These are phyloP conservation scores for Marchantia paleacea DNA, from an alignment of 225 moss, liverwort and hornwort genomes.

Conservation along the genomic window DNA sequence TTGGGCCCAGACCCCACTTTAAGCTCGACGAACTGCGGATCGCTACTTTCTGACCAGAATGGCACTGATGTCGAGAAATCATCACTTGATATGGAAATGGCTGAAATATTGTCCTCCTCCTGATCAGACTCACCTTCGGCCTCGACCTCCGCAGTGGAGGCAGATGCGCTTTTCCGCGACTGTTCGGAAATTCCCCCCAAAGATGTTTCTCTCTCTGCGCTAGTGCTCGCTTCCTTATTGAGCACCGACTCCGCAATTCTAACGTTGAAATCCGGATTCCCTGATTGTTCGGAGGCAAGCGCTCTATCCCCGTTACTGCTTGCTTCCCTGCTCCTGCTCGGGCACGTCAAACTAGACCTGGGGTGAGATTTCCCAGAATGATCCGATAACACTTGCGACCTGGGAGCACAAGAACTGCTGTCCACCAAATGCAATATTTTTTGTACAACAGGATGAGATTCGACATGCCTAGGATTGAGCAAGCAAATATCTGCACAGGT, in stretches of 20 bases:
- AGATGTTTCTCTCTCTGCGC: not conserved
- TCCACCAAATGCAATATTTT: not conserved
- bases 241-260: not conserved
- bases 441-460: not conserved
- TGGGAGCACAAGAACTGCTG: not conserved
- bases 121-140: no score
- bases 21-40: not conserved
- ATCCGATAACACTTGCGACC: no score
- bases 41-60: not conserved
- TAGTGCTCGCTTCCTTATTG: not conserved
- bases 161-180: not conserved
- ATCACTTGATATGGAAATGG: not conserved
- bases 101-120: not conserved
- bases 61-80: not conserved
- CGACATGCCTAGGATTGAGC: not conserved
- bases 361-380: not conserved
- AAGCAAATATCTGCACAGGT: constrained; percentile 5
- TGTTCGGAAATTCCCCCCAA: not conserved
- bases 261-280: not conserved
- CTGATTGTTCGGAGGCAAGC: no score
- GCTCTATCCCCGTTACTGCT: not conserved
- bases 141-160: not conserved
- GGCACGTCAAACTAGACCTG: no score
- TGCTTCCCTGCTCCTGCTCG: no score
- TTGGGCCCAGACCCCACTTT: not conserved